Percentiles rank a stretch among this genome's conserved stretches.
Evolutionary conservation across 2,329 filamentous ascomycete genomes (phyloP).

Genomic region (Colletotrichum sidae): DNA sequence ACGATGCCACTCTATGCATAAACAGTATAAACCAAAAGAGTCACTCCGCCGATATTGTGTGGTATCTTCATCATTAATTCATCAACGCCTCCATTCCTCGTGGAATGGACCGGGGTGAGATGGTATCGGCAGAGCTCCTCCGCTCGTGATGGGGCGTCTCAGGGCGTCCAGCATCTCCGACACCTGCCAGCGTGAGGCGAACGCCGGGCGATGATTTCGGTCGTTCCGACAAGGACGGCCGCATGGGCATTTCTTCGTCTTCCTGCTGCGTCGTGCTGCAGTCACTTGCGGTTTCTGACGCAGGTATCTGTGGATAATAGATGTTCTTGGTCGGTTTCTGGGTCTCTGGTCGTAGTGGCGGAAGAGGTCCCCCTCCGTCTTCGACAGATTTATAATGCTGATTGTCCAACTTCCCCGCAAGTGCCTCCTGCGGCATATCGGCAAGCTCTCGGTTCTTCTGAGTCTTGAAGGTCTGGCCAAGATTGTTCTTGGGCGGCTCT

Average conservation of each 20-base stretch:
- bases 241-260: neutral
- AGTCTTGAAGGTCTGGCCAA: constrained; percentile 58
- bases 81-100: constrained; percentile 54
- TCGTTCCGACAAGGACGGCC: constrained; percentile 28
- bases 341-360: constrained; percentile 42
- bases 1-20: constrained; percentile 26
- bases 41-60: neutral
- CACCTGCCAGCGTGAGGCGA: constrained; percentile 3
- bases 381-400: constrained; percentile 39
- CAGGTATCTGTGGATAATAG: constrained; percentile 29
- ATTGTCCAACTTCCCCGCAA: constrained; percentile 39
- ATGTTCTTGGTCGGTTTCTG: constrained; percentile 38
- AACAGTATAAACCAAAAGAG: constrained; percentile 16
- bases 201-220: constrained; percentile 33
- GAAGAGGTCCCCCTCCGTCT: constrained; percentile 39
- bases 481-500: constrained; percentile 50
- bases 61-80: constrained; percentile 38
- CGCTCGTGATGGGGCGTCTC: constrained; percentile 29
- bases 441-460: constrained; percentile 51
- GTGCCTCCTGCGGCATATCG: constrained; percentile 43
- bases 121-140: constrained; percentile 46
- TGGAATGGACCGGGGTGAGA: constrained; percentile 57
- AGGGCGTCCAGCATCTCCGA: constrained; percentile 22
- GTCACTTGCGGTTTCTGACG: neutral
- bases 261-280: neutral